Evolutionary conservation across 768 basidiomycete genomes (phyloP).

Genomic region (Leccinum olivaceopallidum): DNA sequence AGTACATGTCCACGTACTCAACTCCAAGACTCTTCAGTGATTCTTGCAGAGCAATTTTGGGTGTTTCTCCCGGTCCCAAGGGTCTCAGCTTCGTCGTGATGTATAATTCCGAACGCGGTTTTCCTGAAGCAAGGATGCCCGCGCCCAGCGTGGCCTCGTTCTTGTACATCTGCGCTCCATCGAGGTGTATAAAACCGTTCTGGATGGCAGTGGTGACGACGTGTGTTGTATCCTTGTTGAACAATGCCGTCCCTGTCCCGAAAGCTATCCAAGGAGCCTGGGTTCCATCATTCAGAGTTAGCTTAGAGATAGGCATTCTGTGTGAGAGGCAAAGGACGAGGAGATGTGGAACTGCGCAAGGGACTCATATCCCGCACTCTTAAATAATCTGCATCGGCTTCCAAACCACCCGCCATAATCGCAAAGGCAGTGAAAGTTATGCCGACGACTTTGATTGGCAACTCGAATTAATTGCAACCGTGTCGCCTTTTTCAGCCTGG

Average conservation of each 20-base stretch:
- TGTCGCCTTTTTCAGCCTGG: no score
- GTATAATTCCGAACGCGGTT: conserved; percentile 55
- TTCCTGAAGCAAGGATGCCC: conserved; percentile 51
- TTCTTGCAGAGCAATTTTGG: conserved; percentile 48
- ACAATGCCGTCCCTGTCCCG: conserved; percentile 62
- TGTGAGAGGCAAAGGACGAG: no score
- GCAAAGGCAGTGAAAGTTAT: no score
- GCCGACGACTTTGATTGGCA: no score
- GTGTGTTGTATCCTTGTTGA: conserved; percentile 40
- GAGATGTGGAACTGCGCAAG: no score
- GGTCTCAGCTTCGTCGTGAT: conserved; percentile 57
- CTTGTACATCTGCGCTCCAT: conserved; percentile 59
- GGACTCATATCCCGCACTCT: no score
- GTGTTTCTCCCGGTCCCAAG: conserved; percentile 41
- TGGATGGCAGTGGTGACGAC: conserved; percentile 49
- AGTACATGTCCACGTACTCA: conserved; percentile 61
- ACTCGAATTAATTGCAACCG: no score
- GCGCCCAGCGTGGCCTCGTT: conserved; percentile 57
- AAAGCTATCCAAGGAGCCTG: conserved; percentile 58
- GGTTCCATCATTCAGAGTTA: conserved; percentile 57
- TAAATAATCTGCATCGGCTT: no score
- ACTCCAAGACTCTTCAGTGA: conserved; percentile 56
- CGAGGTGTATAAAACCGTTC: conserved; percentile 58
- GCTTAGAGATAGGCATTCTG: conserved; percentile 29
- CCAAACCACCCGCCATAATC: no score